Conservation (phyloP, 768 basidiomycete species). For the Mycena rebaudengoi region DNA sequence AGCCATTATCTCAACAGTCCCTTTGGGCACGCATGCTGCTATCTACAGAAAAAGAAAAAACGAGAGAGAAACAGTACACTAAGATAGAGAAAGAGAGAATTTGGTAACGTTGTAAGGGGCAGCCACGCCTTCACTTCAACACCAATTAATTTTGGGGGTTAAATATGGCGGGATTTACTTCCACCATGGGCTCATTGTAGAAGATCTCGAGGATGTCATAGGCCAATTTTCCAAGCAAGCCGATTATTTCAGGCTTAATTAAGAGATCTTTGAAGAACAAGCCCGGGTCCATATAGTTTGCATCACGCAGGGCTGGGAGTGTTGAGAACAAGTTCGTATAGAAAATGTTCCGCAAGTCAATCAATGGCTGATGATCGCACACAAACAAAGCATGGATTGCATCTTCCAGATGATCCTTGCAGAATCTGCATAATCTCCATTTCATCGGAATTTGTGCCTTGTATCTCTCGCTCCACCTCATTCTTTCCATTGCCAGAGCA, state of each 20-base stretch:
- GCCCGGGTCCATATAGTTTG: not conserved
- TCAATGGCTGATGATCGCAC: not conserved
- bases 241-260: not conserved
- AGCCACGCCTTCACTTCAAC: too few relatives aligned
- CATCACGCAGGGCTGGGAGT: not conserved
- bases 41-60: too few relatives aligned
- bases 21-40: too few relatives aligned
- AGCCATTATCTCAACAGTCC: too few relatives aligned
- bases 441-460: not conserved
- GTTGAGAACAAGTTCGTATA: not conserved
- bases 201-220: conserved; percentile 3
- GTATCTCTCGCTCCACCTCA: not conserved
- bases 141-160: not conserved
- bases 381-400: not conserved
- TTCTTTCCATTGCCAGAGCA: conserved; percentile 5
- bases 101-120: too few relatives aligned
- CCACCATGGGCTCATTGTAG: not conserved
- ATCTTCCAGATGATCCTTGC: conserved; percentile 4
- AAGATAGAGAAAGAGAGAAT: too few relatives aligned
- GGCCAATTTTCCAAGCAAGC: not conserved
- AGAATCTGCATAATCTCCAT: conserved; percentile 6
- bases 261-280: conserved; percentile 1
- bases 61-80: too few relatives aligned
- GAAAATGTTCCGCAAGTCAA: not conserved
- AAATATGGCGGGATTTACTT: not conserved